Evolutionary conservation across 768 basidiomycete species (phyloP), one percentile per base, ranked within the genome.

Genomic region (Boletus reticuloceps): DNA sequence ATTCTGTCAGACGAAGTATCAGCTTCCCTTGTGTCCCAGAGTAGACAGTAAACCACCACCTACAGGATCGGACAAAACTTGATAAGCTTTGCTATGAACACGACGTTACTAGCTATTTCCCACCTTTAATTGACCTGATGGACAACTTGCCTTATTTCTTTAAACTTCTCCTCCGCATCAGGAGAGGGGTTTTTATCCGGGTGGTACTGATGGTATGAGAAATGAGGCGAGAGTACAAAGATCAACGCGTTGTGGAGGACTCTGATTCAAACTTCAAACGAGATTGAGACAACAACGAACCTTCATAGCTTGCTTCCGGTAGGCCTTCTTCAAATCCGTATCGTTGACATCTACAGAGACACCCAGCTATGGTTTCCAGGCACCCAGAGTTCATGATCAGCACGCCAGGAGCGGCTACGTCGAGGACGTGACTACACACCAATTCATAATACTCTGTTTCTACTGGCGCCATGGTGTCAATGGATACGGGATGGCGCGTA

Each of bases 101-200:
- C 55, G 62, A 51, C 52, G 62, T 66, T 43, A 64, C 59, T 40
- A 50, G 49, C 17, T 39, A 46, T 56, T 40, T 55, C 38, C 54
- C 45, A 53, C 42, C 51, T 40, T 53, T 25, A 53, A 51, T 51
- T 46, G n/a, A 57, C 41, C 34, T 44, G 62, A 60, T 51, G 40
- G 50, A 19, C 49, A 39, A 70, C 70, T 58, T 62, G 86, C 91
- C 92, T 94, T 66, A 99, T 91, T 44, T 97, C 91, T 74, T 98
- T 96, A 78, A 99, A 99, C 77, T 86, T 94, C 69, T 91, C 88
- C 69, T 94, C 94, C 1, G 96, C 97, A 64, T 93, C 92, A n/a
- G 85, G 81, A 5, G 91, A 89, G 8, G 84, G 80, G 66, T 98
- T 98, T 81, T 96, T 97, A 74, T 97, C 95, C 6, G 94, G 95